Conservation (phyloP, 495 filamentous ascomycete species). For the Tuber brumale region DNA sequence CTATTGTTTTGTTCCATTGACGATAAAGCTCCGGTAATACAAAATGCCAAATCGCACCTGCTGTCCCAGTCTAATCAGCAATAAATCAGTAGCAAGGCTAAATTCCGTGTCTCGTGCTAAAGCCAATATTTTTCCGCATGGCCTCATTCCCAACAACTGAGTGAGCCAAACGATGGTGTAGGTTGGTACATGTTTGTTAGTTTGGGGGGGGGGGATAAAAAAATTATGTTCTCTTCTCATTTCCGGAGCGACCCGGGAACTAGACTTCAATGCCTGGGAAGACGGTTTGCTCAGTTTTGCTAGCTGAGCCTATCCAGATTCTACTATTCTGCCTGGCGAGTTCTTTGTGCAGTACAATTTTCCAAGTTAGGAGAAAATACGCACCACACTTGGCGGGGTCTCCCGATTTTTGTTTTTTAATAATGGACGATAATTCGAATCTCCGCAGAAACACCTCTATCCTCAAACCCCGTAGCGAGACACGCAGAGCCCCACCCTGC, state of each 20-base stretch:
- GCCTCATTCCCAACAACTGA: neutral
- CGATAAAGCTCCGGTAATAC: neutral
- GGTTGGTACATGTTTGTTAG: neutral
- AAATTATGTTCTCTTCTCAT: neutral
- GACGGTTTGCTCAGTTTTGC: neutral
- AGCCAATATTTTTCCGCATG: neutral
- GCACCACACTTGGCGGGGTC: neutral
- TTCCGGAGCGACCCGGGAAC: neutral
- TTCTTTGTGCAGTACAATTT: neutral
- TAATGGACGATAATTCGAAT: neutral
- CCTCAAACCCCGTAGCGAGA: neutral
- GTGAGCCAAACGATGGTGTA: neutral
- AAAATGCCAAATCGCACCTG: neutral
- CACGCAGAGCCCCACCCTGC: neutral
- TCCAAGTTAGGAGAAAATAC: neutral
- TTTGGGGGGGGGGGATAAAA: neutral
- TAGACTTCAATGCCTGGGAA: neutral
- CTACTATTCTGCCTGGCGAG: neutral
- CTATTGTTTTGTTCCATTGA: neutral
- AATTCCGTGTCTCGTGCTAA: neutral
- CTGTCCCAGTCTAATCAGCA: neutral
- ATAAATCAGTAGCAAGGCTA: neutral
- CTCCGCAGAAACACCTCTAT: neutral
- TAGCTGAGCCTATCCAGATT: neutral
- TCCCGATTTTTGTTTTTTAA: neutral